Evolutionary conservation across 2,329 filamentous ascomycete species (phyloP).

Genomic region (Karstenula rhodostoma): DNA sequence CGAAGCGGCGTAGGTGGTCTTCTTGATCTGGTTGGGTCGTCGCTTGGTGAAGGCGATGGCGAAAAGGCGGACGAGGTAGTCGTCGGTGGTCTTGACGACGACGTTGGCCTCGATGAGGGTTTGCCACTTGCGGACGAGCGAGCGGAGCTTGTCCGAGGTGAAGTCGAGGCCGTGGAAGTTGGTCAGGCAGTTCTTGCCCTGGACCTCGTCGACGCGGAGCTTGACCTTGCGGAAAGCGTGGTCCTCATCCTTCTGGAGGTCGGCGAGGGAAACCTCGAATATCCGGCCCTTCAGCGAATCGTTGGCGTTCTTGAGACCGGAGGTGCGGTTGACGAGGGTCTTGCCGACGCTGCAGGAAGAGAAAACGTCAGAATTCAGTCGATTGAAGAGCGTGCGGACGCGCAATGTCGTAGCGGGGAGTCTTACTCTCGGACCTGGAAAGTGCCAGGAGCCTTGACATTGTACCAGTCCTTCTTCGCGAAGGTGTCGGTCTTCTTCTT

Average conservation of each 20-base stretch:
- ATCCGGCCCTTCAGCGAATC: slow-evolving; percentile 98
- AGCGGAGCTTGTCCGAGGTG: slow-evolving; percentile 99
- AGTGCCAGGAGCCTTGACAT: slow-evolving; percentile 96
- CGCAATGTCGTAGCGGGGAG: slow-evolving; percentile 26
- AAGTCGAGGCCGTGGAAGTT: slow-evolving; percentile 99
- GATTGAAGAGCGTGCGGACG: slow-evolving; percentile 28
- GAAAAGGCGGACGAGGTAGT: slow-evolving; percentile 99
- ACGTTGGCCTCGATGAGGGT: slow-evolving; percentile 99
- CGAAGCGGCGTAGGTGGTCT: slow-evolving; percentile 97
- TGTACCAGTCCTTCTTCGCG: slow-evolving; percentile 99
- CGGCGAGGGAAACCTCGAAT: slow-evolving; percentile 97
- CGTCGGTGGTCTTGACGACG: slow-evolving; percentile 99
- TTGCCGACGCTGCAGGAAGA: slow-evolving; percentile 84
- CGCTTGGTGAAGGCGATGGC: slow-evolving; percentile 99
- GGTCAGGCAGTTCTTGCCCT: slow-evolving; percentile 99
- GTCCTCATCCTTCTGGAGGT: slow-evolving; percentile 99
- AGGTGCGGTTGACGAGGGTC: slow-evolving; percentile 99
- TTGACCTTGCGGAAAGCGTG: slow-evolving; percentile 99
- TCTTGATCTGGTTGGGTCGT: slow-evolving; percentile 99
- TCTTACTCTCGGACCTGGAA: slow-evolving; percentile 97
- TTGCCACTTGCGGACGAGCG: slow-evolving; percentile 99
- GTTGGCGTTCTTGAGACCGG: slow-evolving; percentile 99
- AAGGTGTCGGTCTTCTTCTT: slow-evolving; percentile 99
- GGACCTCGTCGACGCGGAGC: slow-evolving; percentile 97
- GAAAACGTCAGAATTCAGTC: slow-evolving; percentile 34